A percentile compares a stretch with the other conserved stretches of the same genome.
These are phyloP conservation scores for Trichoderma brevicompactum DNA, from an alignment of 2,329 filamentous ascomycete genomes.

Conservation along the genomic window DNA sequence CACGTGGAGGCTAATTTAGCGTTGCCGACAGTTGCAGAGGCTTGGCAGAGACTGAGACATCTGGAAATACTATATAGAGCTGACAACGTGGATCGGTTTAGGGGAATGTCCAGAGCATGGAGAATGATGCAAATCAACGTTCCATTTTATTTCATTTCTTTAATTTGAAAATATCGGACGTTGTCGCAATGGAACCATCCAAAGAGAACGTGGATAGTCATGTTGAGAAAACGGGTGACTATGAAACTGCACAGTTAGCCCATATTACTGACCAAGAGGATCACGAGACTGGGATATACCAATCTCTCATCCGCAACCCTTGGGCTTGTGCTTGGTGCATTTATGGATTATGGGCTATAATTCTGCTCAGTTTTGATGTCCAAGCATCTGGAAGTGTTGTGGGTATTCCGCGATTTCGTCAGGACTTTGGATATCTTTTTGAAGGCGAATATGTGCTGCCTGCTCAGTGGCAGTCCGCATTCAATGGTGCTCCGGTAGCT, in stretches of 20 bases:
- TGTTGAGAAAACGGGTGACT: not conserved
- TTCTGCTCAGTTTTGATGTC: not conserved
- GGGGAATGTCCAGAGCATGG: not conserved
- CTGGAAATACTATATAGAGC: not conserved
- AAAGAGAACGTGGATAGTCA: not conserved
- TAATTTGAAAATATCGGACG: not conserved
- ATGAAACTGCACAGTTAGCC: not conserved
- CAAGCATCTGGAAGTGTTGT: not conserved
- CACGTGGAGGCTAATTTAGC: not conserved
- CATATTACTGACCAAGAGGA: not conserved
- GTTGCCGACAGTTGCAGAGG: not conserved
- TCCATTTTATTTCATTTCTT: not conserved
- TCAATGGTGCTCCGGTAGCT: not conserved
- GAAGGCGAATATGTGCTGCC: conserved; percentile 6
- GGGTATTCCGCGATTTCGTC: not conserved
- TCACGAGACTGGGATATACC: not conserved
- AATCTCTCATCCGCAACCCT: not conserved
- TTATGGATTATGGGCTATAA: not conserved
- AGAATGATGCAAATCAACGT: too few species aligned
- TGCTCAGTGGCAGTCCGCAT: not conserved
- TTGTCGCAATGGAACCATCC: not conserved
- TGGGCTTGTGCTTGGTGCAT: not conserved
- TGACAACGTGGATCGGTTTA: not conserved
- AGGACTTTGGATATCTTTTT: conserved; percentile 6
- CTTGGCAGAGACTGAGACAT: not conserved